These are phyloP conservation scores for Dactylellina drechsleri DNA, from an alignment of 2,329 filamentous ascomycete species.

Conservation along the genomic window DNA sequence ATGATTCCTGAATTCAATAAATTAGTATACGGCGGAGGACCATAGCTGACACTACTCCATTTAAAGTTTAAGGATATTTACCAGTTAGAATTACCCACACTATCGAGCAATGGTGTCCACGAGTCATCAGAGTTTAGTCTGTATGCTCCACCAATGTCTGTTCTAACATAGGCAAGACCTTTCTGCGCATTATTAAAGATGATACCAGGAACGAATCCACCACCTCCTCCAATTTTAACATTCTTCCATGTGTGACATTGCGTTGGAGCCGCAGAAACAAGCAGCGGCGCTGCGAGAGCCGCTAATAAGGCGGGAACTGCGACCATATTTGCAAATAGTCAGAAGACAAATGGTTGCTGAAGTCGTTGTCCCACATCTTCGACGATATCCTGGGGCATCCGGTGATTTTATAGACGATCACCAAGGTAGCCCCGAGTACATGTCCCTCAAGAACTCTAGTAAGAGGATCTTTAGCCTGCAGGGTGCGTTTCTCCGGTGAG, in stretches of 20 bases:
- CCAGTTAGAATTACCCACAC: conserved; percentile 65
- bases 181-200: conserved; percentile 66
- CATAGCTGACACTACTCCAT: background rate
- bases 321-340: conserved; percentile 36
- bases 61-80: conserved; percentile 54
- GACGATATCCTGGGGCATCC: conserved; percentile 5
- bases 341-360: background rate
- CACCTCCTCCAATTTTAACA: conserved; percentile 68
- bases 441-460: background rate
- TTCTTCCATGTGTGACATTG: conserved; percentile 64
- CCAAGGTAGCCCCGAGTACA: conserved; percentile 16
- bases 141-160: conserved; percentile 70
- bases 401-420: conserved; percentile 46
- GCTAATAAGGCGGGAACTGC: conserved; percentile 35
- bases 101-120: conserved; percentile 68
- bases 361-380: background rate
- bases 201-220: conserved; percentile 69
- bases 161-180: conserved; percentile 68
- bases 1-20: conserved; percentile 62
- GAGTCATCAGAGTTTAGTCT: conserved; percentile 68
- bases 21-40: background rate
- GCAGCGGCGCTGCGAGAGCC: conserved; percentile 38
- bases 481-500: conserved; percentile 37
- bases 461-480: conserved; percentile 21
- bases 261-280: conserved; percentile 49